Evolutionary conservation across 768 basidiomycete species (phyloP).

Genomic region (Lactifluus hygrophoroides): DNA sequence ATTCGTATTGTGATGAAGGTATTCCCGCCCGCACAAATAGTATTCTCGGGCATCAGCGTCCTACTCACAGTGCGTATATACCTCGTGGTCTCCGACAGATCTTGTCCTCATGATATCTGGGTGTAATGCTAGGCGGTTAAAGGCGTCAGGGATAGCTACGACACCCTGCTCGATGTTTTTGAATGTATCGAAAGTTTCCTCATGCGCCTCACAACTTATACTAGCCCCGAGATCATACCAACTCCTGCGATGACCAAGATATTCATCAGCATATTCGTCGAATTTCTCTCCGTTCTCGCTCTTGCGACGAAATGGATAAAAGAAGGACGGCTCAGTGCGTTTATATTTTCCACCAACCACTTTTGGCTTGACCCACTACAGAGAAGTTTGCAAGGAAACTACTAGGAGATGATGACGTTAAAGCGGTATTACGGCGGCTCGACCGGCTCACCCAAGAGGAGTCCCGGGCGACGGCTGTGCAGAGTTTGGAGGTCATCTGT

Average conservation of each 20-base stretch:
- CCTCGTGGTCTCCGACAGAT: neutral
- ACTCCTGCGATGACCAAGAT: neutral
- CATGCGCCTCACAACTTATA: neutral
- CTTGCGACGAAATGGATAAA: neutral
- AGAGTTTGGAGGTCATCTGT: no score
- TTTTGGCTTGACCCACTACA: no score
- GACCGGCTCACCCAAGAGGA: no score
- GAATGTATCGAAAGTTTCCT: neutral
- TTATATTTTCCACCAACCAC: neutral
- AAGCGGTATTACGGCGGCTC: no score
- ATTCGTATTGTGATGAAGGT: neutral
- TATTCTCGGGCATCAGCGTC: neutral
- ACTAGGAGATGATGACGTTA: no score
- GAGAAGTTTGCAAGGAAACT: no score
- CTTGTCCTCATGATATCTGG: neutral
- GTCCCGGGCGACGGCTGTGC: no score
- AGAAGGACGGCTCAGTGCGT: neutral
- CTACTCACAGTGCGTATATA: neutral
- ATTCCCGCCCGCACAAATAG: neutral
- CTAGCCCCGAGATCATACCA: neutral
- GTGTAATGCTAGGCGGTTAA: neutral
- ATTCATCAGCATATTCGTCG: neutral
- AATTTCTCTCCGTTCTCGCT: neutral
- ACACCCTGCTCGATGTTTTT: neutral
- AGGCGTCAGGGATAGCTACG: neutral